Evolutionary conservation across 2,329 filamentous ascomycete species (phyloP), one percentile per base, ranked within the genome.

Genomic region (Aaosphaeria pasadenensis): DNA sequence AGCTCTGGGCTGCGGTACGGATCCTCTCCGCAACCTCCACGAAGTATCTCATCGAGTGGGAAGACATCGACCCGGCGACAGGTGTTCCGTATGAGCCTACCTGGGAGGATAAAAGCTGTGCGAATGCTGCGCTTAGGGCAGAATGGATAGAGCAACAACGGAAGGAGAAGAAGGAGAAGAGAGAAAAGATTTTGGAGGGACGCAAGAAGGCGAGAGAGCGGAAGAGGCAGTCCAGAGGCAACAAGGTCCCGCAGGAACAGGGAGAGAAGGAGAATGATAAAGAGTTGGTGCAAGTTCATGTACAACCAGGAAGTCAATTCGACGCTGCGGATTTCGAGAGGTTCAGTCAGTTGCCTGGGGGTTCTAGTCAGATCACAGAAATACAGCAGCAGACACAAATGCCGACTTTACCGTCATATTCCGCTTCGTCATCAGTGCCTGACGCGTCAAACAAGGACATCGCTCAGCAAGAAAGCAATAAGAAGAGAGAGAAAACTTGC

Each of bases 11-110:
- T 24, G 17, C 17, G 17, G 17, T 24, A 24, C 17, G 17, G 17
- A 24, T 24, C 17, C 17, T 24, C 17, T 24, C 17, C 17, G 17
- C 17, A 24, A 24, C 2, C 17, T 24, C 17, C 7, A 52, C 32
- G 28, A 29, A 6, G 17, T 24, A 71, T 54, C 60, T 72, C 3
- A 75, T 85, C 45, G 76, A 83, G 57, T 85, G 83, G 83, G 75
- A 72, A 42, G 74, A 17, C 7, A 7, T 44, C 44, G 67, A 83
- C 57, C 66, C 72, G n/a, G 50, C 55, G 2, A 80, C 78, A 36
- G 17, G 17, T 3, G 17, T 24, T 24, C 17, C 53, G 1, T 84
- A 76, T 58, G 47, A 65, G 3, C 76, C 75, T 7, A 77, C 69
- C 42, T 85, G 83, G 83, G 81, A 75, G 44, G 70, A 64, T 0